Evolutionary conservation across 768 basidiomycete genomes (phyloP).

Genomic region (Podaxis carcinomalis): DNA sequence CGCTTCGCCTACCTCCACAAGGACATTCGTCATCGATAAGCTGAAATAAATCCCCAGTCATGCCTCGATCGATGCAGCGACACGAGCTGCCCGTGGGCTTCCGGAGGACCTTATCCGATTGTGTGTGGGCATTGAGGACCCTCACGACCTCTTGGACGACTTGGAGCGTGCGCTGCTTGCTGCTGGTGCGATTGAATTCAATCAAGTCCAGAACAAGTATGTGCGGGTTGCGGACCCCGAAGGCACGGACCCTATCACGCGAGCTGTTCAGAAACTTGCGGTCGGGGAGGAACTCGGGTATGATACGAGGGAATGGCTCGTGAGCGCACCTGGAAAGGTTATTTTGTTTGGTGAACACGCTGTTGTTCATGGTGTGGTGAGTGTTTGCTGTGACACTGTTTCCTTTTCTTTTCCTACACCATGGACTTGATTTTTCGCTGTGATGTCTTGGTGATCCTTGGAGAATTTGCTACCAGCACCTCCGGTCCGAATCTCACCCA

Average conservation of each 20-base stretch:
- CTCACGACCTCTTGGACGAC: constrained; percentile 89
- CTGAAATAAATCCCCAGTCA: constrained; percentile 50
- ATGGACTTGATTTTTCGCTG: background rate
- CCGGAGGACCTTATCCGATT: constrained; percentile 98
- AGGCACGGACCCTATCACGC: constrained; percentile 32
- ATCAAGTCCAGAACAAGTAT: constrained; percentile 50
- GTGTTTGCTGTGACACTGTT: constrained; percentile 28
- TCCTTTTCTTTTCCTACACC: constrained; percentile 14
- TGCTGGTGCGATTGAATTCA: constrained; percentile 78
- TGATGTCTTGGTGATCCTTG: too few relatives aligned
- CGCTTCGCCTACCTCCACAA: constrained; percentile 7
- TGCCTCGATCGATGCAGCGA: constrained; percentile 93
- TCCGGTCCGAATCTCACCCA: background rate
- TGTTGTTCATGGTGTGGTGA: constrained; percentile 93
- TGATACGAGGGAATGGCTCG: constrained; percentile 64
- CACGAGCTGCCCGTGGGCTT: constrained; percentile 92
- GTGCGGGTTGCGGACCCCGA: constrained; percentile 31
- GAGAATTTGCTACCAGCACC: background rate
- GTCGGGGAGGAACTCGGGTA: constrained; percentile 26
- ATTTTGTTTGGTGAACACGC: constrained; percentile 99
- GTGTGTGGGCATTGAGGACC: constrained; percentile 97
- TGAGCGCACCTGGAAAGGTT: constrained; percentile 96
- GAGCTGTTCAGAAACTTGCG: constrained; percentile 63
- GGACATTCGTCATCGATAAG: constrained; percentile 9
- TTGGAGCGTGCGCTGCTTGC: constrained; percentile 89